Evolutionary conservation across 768 basidiomycete genomes (phyloP).

Genomic region (Leccinum ochraceum): DNA sequence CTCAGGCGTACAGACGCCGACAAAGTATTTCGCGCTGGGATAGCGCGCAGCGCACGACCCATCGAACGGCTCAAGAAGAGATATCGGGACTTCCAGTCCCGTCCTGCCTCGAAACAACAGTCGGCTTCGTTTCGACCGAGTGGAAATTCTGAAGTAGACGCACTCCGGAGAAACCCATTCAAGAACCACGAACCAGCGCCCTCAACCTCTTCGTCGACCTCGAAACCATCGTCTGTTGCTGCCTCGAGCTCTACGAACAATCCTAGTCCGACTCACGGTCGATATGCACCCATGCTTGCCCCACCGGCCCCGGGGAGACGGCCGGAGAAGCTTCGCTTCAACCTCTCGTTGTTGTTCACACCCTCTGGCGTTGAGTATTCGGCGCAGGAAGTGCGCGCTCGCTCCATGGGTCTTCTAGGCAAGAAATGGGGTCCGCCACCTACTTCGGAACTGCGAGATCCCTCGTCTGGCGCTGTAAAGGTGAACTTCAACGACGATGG

Average conservation of each 20-base stretch:
- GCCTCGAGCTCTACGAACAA: slow-evolving; percentile 43
- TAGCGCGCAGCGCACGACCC: slow-evolving; percentile 79
- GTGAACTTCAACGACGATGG: slow-evolving; percentile 67
- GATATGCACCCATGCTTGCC: slow-evolving; percentile 74
- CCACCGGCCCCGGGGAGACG: slow-evolving; percentile 69
- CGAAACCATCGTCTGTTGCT: slow-evolving; percentile 16
- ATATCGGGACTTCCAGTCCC: slow-evolving; percentile 77
- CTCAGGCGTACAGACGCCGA: slow-evolving; percentile 76
- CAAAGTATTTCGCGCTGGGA: slow-evolving; percentile 76
- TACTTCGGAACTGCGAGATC: slow-evolving; percentile 37
- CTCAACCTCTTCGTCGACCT: slow-evolving; percentile 33
- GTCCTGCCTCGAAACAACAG: slow-evolving; percentile 36
- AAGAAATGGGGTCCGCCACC: slow-evolving; percentile 83
- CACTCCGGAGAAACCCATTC: slow-evolving; percentile 37
- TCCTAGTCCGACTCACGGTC: slow-evolving; percentile 32
- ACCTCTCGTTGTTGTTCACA: slow-evolving; percentile 71
- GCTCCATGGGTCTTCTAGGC: slow-evolving; percentile 77
- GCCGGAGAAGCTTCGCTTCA: slow-evolving; percentile 69
- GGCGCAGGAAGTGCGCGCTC: slow-evolving; percentile 79
- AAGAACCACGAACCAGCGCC: slow-evolving; percentile 36
- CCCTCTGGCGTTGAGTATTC: slow-evolving; percentile 80
- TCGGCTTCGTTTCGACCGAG: slow-evolving; percentile 27
- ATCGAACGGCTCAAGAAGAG: slow-evolving; percentile 79
- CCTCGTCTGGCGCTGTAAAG: slow-evolving; percentile 38
- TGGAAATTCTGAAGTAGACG: slow-evolving; percentile 29